phyloP scores from a whole-genome alignment of 495 filamentous ascomycete species.

The Aspergillus indologenus region DNA sequence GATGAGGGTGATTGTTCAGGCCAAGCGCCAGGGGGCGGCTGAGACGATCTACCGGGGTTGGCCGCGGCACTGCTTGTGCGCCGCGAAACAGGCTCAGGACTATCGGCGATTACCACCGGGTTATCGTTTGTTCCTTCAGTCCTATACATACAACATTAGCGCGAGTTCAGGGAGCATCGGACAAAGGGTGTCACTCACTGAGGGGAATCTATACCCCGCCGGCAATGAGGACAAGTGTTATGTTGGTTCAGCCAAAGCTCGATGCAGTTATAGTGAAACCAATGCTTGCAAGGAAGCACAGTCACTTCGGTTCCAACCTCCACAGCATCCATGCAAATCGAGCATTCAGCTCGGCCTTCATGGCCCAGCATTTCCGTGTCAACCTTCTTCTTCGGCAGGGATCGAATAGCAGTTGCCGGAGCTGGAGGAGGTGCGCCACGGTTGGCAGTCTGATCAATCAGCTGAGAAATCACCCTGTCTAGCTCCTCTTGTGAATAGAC shows the following conservation, averaged over 20 bases:
- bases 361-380: slow-evolving; percentile 61
- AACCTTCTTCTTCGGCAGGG: slow-evolving; percentile 66
- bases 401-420: slow-evolving; percentile 64
- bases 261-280: slow-evolving; percentile 82
- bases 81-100: slow-evolving; percentile 23
- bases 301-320: slow-evolving; percentile 71
- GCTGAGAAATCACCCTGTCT: slow-evolving; percentile 79
- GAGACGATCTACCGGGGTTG: neutral
- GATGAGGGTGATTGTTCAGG: slow-evolving; percentile 1
- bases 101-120: slow-evolving; percentile 29
- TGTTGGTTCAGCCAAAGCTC: slow-evolving; percentile 79
- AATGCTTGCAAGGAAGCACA: slow-evolving; percentile 82
- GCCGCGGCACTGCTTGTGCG: slow-evolving; percentile 8
- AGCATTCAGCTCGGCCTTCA: slow-evolving; percentile 73
- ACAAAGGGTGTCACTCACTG: slow-evolving; percentile 22
- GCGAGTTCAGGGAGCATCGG: neutral
- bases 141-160: neutral
- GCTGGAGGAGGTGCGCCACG: slow-evolving; percentile 83
- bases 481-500: slow-evolving; percentile 89
- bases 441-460: slow-evolving; percentile 77
- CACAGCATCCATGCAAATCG: slow-evolving; percentile 90
- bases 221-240: slow-evolving; percentile 87
- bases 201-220: slow-evolving; percentile 61
- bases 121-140: slow-evolving; percentile 32
- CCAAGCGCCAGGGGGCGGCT: neutral